A percentile compares a stretch with the other conserved stretches of the same genome.
Evolutionary conservation across 2,329 filamentous ascomycete species (phyloP).

Genomic region (Thielaviopsis euricoi): DNA sequence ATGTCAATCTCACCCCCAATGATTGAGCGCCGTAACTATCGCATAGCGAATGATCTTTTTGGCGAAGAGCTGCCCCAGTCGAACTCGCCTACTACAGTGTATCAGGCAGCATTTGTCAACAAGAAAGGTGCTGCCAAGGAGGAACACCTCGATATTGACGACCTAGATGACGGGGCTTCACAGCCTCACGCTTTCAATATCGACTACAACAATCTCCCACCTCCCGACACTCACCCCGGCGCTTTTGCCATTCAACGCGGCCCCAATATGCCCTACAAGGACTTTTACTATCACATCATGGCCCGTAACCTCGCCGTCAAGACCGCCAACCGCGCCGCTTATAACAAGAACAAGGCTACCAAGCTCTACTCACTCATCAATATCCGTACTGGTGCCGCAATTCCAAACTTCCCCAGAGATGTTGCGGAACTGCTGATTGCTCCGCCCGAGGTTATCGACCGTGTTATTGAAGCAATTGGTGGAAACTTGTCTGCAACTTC

Average conservation of each 20-base stretch:
- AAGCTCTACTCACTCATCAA: slow-evolving; percentile 2
- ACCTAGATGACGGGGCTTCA: not conserved
- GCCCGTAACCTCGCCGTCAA: slow-evolving; percentile 2
- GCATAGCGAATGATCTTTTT: no score
- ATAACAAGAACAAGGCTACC: slow-evolving; percentile 2
- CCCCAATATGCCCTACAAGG: not conserved
- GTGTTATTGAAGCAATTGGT: not conserved
- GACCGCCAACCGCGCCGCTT: slow-evolving; percentile 5
- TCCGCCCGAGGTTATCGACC: not conserved
- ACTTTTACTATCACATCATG: not conserved
- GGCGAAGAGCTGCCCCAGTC: no score
- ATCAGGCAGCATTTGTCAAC: no score
- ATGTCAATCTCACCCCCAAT: no score
- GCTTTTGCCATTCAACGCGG: not conserved
- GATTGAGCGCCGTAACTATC: no score
- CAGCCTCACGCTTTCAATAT: not conserved
- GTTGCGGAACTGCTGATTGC: not conserved
- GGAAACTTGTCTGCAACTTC: not conserved
- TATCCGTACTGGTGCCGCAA: not conserved
- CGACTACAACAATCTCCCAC: not conserved
- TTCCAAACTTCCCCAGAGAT: not conserved
- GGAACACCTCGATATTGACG: not conserved
- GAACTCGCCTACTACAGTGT: no score
- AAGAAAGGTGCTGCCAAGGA: no score
- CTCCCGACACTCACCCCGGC: not conserved